Conservation (phyloP, 2,329 filamentous ascomycete genomes). For the Xylaria sp. region DNA sequence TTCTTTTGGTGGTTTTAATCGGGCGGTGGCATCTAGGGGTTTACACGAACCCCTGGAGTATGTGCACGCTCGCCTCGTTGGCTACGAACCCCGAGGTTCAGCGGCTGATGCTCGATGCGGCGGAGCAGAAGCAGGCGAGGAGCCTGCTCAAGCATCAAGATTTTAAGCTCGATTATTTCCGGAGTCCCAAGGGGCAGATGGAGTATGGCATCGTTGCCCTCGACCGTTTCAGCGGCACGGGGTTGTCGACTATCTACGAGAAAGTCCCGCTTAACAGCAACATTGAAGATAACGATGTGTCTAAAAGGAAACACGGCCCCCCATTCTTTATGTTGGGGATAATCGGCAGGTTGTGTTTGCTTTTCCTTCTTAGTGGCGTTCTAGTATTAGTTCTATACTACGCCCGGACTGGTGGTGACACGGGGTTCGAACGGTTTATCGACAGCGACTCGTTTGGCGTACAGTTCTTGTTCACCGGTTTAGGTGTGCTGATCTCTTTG, state of each 20-base stretch:
- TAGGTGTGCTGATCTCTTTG: conserved; percentile 54
- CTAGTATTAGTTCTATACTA: conserved; percentile 54
- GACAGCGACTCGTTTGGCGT: conserved; percentile 54
- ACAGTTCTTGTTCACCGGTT: conserved; percentile 54
- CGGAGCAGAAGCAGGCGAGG: not conserved
- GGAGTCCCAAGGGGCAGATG: not conserved
- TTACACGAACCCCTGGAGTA: conserved; percentile 52
- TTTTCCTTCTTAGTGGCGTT: conserved; percentile 44
- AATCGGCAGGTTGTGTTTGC: conserved; percentile 25
- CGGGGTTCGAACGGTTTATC: conserved; percentile 56
- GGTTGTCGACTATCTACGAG: not conserved
- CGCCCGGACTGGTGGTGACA: conserved; percentile 50
- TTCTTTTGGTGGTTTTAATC: conserved; percentile 44
- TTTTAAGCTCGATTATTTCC: conserved; percentile 29
- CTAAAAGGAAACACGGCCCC: not conserved
- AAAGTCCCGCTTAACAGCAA: not conserved
- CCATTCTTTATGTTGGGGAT: conserved; percentile 28
- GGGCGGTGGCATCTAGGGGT: conserved; percentile 50
- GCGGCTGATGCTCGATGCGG: conserved; percentile 17
- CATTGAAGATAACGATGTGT: not conserved
- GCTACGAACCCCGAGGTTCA: conserved; percentile 38
- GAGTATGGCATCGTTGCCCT: conserved; percentile 29
- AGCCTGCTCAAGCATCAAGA: conserved; percentile 11
- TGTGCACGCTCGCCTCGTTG: conserved; percentile 47
- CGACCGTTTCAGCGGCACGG: conserved; percentile 2